phyloP scores from a whole-genome alignment of 2,329 filamentous ascomycete genomes.

The Moelleriella libera region DNA sequence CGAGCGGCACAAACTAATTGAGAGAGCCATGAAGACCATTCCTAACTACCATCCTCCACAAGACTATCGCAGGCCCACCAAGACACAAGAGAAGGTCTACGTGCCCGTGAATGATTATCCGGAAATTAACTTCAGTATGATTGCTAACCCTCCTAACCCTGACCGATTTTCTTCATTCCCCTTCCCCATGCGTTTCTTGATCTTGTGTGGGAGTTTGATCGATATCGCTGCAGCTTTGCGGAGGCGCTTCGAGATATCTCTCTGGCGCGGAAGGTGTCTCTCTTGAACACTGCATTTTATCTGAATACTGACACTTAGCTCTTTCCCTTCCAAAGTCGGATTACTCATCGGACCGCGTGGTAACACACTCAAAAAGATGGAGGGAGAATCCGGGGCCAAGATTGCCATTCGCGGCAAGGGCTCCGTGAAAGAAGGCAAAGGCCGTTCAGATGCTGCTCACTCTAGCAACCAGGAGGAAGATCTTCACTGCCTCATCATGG shows the following conservation, averaged over 20 bases:
- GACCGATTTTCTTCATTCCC: constrained; percentile 29
- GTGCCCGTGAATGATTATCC: constrained; percentile 99
- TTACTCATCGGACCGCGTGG: constrained; percentile 99
- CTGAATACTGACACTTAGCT: constrained; percentile 80
- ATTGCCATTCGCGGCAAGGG: constrained; percentile 99
- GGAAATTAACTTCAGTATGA: constrained; percentile 99
- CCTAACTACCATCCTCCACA: constrained; percentile 98
- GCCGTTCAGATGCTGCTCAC: constrained; percentile 95
- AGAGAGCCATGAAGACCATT: constrained; percentile 99
- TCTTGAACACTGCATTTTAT: neutral
- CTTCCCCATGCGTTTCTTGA: constrained; percentile 14
- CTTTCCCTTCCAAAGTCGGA: constrained; percentile 81
- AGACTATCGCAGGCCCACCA: constrained; percentile 96
- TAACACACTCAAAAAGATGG: constrained; percentile 99
- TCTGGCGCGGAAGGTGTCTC: constrained; percentile 15
- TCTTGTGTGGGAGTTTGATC: constrained; percentile 25
- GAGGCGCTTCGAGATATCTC: constrained; percentile 17
- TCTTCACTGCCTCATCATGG: constrained; percentile 98
- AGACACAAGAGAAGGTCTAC: constrained; percentile 99
- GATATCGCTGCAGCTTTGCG: constrained; percentile 19
- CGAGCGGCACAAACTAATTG: constrained; percentile 95
- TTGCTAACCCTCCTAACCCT: constrained; percentile 92
- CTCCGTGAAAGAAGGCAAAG: constrained; percentile 99
- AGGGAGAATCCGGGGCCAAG: constrained; percentile 90
- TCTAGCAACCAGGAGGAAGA: constrained; percentile 99